phyloP scores from a whole-genome alignment of 495 filamentous ascomycete species.

The Penicillium pancosmium region DNA sequence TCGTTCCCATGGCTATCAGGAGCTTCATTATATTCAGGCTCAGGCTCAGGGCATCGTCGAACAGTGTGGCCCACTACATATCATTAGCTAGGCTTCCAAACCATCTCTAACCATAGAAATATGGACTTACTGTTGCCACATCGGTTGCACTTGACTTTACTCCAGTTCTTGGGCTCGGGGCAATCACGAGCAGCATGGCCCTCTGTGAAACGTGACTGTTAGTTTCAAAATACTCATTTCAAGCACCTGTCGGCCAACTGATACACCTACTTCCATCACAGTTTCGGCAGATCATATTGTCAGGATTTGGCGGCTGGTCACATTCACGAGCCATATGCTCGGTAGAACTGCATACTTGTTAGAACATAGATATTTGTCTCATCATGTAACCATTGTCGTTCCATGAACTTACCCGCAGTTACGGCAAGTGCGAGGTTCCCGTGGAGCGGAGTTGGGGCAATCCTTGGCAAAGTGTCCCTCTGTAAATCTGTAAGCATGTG shows the following conservation, averaged over 20 bases:
- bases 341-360: conserved; percentile 39
- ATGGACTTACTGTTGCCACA: conserved; percentile 66
- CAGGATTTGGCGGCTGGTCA: conserved; percentile 52
- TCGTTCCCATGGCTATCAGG: background rate
- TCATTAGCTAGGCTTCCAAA: conserved; percentile 14
- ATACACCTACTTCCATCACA: conserved; percentile 57
- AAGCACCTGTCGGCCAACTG: background rate
- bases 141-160: conserved; percentile 73
- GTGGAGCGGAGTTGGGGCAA: conserved; percentile 63
- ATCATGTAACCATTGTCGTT: background rate
- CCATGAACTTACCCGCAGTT: conserved; percentile 59
- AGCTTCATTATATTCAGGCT: conserved; percentile 32
- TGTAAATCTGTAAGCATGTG: conserved; percentile 30
- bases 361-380: conserved; percentile 5
- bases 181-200: conserved; percentile 78
- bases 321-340: conserved; percentile 61
- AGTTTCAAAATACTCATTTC: background rate
- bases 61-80: conserved; percentile 67
- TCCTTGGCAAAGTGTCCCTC: conserved; percentile 84
- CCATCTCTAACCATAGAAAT: background rate
- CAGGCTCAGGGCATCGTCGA: conserved; percentile 60
- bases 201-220: conserved; percentile 24
- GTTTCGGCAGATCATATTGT: conserved; percentile 65
- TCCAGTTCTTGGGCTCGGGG: conserved; percentile 73
- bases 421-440: conserved; percentile 55